Evolutionary conservation across 306 rosid species (phyloP), one percentile per base, ranked within the genome.

Genomic region (Alnus glutinosa): DNA sequence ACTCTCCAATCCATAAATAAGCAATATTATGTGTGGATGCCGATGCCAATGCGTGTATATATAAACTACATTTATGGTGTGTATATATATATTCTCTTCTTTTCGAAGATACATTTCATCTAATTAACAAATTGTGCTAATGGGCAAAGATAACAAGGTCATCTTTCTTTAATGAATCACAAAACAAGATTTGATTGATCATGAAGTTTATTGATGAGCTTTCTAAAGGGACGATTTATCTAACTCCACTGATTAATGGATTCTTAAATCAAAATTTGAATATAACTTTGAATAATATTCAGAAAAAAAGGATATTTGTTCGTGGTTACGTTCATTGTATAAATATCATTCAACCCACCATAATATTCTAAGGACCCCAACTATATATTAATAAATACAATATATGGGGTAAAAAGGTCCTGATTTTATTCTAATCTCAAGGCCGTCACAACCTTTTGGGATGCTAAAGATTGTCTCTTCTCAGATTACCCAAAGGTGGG

Each of bases 221-320:
- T 55, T 28, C 52, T 52, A 78, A 44, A 44, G 75, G 50, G 76
- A 66, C 59, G 77, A 32, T 71, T 71, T 55, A 15, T 23, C 42
- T 79, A 73, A 42, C 73, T 78, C 77, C 78, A 62, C 78, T 79
- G 72, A 34, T 57, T 71, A 58, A 61, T 78, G 71, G 81, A 46
- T 55, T 78, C 76, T 70, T 55, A 57, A 70, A n/a, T 74, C 55
- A 23, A 4, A 52, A n/a, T 59, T 71, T 79, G 77, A 70, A 42
- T 37, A 44, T 67, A 37, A 37, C 69, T 55, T 77, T 19, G 28
- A 75, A 57, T 48, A 62, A 62, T 62, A 18, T 39, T 39, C 46
- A 42, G 7, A 0, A 42, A 42, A 61, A 34, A 34, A 14, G 4
- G 70, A 63, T 63, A 63, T 6, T 18, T 39, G 51, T 68, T n/a